phyloP scores from a whole-genome alignment of 768 basidiomycete genomes.

The Macrolepiota albuminosa region DNA sequence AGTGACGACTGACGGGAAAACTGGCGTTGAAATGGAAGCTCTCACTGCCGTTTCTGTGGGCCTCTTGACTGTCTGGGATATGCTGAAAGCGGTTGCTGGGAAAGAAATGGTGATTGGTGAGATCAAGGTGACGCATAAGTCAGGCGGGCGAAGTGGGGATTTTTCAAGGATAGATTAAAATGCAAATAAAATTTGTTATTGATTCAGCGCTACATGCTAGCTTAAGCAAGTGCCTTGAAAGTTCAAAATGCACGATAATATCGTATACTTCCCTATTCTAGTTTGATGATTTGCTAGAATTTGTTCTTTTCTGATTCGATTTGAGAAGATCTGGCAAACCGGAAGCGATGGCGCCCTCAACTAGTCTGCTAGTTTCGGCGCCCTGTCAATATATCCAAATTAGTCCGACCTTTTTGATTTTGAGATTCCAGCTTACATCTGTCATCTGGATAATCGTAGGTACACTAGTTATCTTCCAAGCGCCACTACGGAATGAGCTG shows the following conservation, averaged over 20 bases:
- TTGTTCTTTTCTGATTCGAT: not conserved
- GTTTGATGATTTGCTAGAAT: not conserved
- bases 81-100: slow-evolving; percentile 90
- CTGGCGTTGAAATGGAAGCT: slow-evolving; percentile 94
- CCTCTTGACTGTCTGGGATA: slow-evolving; percentile 85
- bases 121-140: slow-evolving; percentile 60
- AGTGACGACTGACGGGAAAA: slow-evolving; percentile 73
- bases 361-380: slow-evolving; percentile 36
- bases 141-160: slow-evolving; percentile 71
- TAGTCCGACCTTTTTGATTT: not conserved
- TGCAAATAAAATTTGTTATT: not conserved
- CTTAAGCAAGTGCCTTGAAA: not conserved
- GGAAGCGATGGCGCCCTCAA: slow-evolving; percentile 33
- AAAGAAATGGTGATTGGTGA: slow-evolving; percentile 77
- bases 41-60: slow-evolving; percentile 77
- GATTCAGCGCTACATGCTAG: not conserved
- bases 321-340: slow-evolving; percentile 26
- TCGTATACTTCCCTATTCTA: not conserved
- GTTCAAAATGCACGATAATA: not conserved
- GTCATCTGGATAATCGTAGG: slow-evolving; percentile 64
- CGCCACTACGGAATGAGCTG: slow-evolving; percentile 56
- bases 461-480: slow-evolving; percentile 55
- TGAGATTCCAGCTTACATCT: slow-evolving; percentile 35
- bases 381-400: slow-evolving; percentile 23
- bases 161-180: slow-evolving; percentile 37